Percentiles rank a stretch among this genome's conserved stretches.
These are phyloP conservation scores for Thelonectria blattea DNA, from an alignment of 2,329 filamentous ascomycete genomes.

Conservation along the genomic window DNA sequence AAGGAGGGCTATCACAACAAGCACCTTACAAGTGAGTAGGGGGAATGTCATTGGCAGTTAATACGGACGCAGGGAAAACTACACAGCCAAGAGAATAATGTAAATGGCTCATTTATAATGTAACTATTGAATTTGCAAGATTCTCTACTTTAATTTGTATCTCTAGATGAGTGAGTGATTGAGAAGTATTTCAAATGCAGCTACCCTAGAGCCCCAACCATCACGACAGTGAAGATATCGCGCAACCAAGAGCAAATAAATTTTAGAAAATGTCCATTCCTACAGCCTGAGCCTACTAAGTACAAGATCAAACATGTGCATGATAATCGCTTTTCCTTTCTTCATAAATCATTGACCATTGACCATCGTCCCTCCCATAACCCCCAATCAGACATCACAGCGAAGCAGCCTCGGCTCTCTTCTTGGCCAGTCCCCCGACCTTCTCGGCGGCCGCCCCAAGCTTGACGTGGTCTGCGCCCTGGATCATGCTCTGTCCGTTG, in stretches of 20 bases:
- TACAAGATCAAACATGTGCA: not conserved
- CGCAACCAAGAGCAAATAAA: not conserved
- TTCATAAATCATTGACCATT: slow-evolving; percentile 8
- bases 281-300: not conserved
- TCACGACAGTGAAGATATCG: not conserved
- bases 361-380: not conserved
- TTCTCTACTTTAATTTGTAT: not conserved
- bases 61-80: no score
- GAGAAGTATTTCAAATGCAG: no score
- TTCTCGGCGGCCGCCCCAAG: slow-evolving; percentile 47
- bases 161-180: no score
- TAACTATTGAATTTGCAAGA: no score
- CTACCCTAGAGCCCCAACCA: not conserved
- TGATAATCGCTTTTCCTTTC: not conserved
- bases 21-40: no score
- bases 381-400: not conserved
- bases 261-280: not conserved
- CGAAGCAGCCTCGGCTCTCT: slow-evolving; percentile 34
- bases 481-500: slow-evolving; percentile 42
- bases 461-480: slow-evolving; percentile 42
- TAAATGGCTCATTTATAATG: no score
- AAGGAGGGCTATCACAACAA: no score
- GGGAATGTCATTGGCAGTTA: no score
- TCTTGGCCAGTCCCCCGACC: slow-evolving; percentile 44
- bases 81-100: no score